Evolutionary conservation across 495 filamentous ascomycete genomes (phyloP).

Genomic region (Corynascus novoguineensis): DNA sequence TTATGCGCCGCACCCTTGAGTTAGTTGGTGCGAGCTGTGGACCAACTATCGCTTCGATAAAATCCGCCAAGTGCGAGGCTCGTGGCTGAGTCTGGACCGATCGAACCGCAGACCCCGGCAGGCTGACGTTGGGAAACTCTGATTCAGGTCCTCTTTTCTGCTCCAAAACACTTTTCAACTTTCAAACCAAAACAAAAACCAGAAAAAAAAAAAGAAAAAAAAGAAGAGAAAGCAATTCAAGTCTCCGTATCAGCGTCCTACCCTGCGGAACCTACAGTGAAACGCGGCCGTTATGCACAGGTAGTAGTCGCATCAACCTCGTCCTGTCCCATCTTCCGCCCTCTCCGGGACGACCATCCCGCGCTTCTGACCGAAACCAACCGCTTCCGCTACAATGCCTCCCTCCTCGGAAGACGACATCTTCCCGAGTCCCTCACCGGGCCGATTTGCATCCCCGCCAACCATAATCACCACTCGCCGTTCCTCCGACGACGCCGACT

Average conservation of each 20-base stretch:
- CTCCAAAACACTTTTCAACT: neutral
- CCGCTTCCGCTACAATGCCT: slow-evolving; percentile 3
- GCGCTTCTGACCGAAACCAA: neutral
- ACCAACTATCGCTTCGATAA: neutral
- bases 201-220: too few species aligned
- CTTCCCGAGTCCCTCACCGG: neutral
- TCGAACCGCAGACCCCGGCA: slow-evolving; percentile 5
- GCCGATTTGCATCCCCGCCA: neutral
- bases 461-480: neutral
- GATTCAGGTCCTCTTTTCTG: neutral
- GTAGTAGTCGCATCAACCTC: neutral
- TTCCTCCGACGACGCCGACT: neutral
- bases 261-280: neutral
- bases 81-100: slow-evolving; percentile 11
- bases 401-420: slow-evolving; percentile 3
- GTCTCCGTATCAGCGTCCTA: neutral
- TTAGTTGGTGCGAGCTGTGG: slow-evolving; percentile 1
- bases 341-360: neutral
- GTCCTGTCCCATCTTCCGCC: neutral
- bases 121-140: neutral
- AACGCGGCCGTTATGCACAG: neutral
- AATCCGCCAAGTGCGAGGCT: neutral
- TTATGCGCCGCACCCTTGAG: neutral
- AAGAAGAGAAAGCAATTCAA: slow-evolving; percentile 4
- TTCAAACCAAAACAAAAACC: neutral